Evolutionary conservation across 148 eudicot species (phyloP), one percentile per base, ranked within the genome.

Genomic region (Pharnaceum exiguum): DNA sequence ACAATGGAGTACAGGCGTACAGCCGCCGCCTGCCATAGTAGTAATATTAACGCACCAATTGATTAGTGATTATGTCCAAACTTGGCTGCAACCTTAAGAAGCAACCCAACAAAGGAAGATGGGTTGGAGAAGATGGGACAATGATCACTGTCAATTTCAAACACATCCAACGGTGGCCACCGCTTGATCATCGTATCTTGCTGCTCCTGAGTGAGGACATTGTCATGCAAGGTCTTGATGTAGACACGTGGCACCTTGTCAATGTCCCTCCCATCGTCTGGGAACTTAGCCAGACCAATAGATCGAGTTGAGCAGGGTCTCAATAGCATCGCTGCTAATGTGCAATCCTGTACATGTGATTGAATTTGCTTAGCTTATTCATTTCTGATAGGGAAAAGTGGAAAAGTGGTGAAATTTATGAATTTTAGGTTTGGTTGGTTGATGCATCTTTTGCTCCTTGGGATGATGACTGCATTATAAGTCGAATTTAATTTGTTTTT

Each of bases 121-220:
- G 75, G 75, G 44, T 48, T 59, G 22, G 75, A 75, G 32, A 75
- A 56, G 50, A 69, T 53, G 21, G 71, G 57, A n/a, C 53, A 55
- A n/a, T 75, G 79, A 44, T 75, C 71, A 55, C 59, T 70, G 23
- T 75, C 79, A 23, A 75, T 37, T 13, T 18, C 21, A 39, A 46
- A 75, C 15, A 70, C 68, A 25, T 70, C n/a, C 5, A 31, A 23
- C 1, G 79, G 71, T 44, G 68, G 67, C 79, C 79, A 75, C 33
- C 28, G 18, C 44, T 61, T 33, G 50, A 75, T 38, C 75, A 75
- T 70, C 2, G 30, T 22, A 32, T 70, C 71, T 30, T 75, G 79
- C 10, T 55, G 55, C 29, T 56, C 60, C 15, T 10, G 65, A 16
- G 44, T 13, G 0, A 54, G 18, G 12, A 22, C 52, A 16, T 5